These are phyloP conservation scores for Aspergillus udagawae DNA, from an alignment of 2,329 filamentous ascomycete genomes.

Conservation along the genomic window DNA sequence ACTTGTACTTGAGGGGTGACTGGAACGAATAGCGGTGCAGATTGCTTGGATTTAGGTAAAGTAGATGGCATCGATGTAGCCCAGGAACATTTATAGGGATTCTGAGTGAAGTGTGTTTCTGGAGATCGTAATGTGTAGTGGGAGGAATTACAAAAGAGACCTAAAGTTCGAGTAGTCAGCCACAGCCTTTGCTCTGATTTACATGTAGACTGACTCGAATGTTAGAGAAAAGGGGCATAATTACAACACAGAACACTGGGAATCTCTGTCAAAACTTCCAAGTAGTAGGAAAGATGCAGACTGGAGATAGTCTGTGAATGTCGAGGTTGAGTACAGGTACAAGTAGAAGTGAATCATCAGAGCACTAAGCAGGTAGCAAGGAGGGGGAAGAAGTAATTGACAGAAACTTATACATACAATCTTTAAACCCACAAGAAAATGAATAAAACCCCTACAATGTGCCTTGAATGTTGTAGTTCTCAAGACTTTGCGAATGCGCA, in stretches of 20 bases:
- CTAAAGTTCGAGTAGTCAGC: not conserved
- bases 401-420: not conserved
- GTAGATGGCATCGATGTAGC: not conserved
- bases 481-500: not conserved
- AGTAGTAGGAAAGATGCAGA: not conserved
- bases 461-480: not conserved
- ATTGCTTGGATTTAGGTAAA: not conserved
- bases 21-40: not conserved
- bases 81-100: not conserved
- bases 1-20: not conserved
- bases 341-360: not conserved
- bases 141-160: not conserved
- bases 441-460: not conserved
- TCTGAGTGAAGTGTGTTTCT: not conserved
- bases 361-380: not conserved
- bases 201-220: not conserved
- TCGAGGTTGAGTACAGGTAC: not conserved
- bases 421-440: not conserved
- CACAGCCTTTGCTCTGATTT: not conserved
- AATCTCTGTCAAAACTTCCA: not conserved
- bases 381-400: slow-evolving; percentile 3
- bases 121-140: not conserved
- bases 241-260: not conserved
- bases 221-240: not conserved
- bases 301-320: not conserved